phyloP scores from a whole-genome alignment of 371 early-diverging fungal species.

The Rhizomucor pusillus region DNA sequence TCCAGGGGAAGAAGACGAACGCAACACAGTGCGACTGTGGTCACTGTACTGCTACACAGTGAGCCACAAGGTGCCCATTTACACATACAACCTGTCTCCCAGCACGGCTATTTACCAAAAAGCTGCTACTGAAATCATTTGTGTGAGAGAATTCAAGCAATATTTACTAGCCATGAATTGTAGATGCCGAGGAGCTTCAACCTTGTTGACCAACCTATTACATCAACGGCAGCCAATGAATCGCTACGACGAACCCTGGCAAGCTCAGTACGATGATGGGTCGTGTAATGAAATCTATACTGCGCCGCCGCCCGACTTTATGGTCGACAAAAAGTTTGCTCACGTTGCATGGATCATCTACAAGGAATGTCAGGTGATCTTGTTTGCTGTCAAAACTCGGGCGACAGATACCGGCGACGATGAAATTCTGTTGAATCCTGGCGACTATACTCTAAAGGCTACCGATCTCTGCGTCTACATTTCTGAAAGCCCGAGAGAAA shows the following conservation, averaged over 20 bases:
- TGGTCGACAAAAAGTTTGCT: slow-evolving; percentile 59
- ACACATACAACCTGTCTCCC: slow-evolving; percentile 66
- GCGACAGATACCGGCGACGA: slow-evolving; percentile 21
- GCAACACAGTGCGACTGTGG: slow-evolving; percentile 64
- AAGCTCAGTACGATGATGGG: slow-evolving; percentile 76
- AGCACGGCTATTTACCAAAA: slow-evolving; percentile 68
- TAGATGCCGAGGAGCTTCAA: slow-evolving; percentile 65
- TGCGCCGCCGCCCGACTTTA: slow-evolving; percentile 44
- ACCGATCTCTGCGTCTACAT: slow-evolving; percentile 62
- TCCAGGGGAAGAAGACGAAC: slow-evolving; percentile 53
- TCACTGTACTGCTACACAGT: slow-evolving; percentile 56
- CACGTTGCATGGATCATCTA: slow-evolving; percentile 60
- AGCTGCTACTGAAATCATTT: slow-evolving; percentile 64
- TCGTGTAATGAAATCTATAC: slow-evolving; percentile 71
- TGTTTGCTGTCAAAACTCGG: slow-evolving; percentile 60
- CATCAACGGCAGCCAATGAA: slow-evolving; percentile 59
- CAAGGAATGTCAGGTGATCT: slow-evolving; percentile 69
- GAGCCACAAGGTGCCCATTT: slow-evolving; percentile 55
- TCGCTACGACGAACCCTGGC: slow-evolving; percentile 68
- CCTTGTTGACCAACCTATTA: slow-evolving; percentile 69
- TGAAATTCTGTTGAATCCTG: slow-evolving; percentile 66
- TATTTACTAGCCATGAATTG: slow-evolving; percentile 67
- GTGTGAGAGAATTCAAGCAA: slow-evolving; percentile 72
- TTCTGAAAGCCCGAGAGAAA: slow-evolving; percentile 59
- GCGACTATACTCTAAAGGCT: slow-evolving; percentile 51